Conservation (phyloP, 306 rosid species). For the Corylus avellana region DNA sequence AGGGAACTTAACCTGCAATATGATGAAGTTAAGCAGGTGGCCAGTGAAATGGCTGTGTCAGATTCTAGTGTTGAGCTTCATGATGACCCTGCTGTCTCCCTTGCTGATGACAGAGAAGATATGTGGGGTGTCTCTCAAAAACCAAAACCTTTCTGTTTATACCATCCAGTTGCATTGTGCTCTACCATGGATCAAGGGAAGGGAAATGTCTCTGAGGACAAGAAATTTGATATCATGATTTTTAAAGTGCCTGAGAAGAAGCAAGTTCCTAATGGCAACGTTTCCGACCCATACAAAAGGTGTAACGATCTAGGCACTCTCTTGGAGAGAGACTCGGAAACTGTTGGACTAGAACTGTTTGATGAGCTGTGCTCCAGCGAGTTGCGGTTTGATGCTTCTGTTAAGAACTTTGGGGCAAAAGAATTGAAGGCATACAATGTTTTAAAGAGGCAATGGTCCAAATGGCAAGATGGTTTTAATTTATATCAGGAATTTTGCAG, state of each 20-base stretch:
- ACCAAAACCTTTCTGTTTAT: slow-evolving; percentile 37
- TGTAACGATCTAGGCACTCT: too few species aligned
- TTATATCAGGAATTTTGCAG: slow-evolving; percentile 35
- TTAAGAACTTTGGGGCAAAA: slow-evolving; percentile 32
- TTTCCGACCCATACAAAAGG: too few species aligned
- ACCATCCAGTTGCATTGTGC: slow-evolving; percentile 37
- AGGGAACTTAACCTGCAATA: slow-evolving; percentile 41
- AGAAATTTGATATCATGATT: slow-evolving; percentile 46
- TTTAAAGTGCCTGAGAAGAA: slow-evolving; percentile 35
- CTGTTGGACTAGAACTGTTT: slow-evolving; percentile 42
- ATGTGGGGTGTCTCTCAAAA: slow-evolving; percentile 36
- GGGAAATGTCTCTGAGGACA: slow-evolving; percentile 30
- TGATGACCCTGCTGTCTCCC: slow-evolving; percentile 29
- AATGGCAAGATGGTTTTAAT: slow-evolving; percentile 46
- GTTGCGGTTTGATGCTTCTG: slow-evolving; percentile 52
- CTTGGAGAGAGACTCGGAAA: slow-evolving; percentile 7
- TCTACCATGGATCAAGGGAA: slow-evolving; percentile 11
- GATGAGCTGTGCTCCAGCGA: slow-evolving; percentile 58
- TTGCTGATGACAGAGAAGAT: slow-evolving; percentile 52
- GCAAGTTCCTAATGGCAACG: slow-evolving; percentile 28
- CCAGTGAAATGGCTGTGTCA: slow-evolving; percentile 37
- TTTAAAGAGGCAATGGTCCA: slow-evolving; percentile 54
- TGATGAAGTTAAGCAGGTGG: slow-evolving; percentile 50
- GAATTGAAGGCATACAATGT: slow-evolving; percentile 47
- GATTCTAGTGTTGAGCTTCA: slow-evolving; percentile 22